Conservation (phyloP, 805 yeast genomes). For the Sugiyamaella mastotermitis region DNA sequence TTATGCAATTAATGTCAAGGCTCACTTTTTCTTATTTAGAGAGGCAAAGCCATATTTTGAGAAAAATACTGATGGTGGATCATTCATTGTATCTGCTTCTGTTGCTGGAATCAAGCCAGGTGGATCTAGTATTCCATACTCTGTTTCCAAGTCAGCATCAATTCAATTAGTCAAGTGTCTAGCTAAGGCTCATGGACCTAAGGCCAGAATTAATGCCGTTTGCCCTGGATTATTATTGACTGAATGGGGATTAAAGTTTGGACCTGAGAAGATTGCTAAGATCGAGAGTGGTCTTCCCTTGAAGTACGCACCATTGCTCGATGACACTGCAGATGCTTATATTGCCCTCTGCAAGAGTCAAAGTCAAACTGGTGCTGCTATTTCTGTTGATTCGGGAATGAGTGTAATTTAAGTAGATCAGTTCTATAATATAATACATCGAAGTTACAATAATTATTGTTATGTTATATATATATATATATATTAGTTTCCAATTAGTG, state of each 20-base stretch:
- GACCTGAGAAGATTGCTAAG: conserved; percentile 18
- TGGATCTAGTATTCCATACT: conserved; percentile 33
- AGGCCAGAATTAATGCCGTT: conserved; percentile 19
- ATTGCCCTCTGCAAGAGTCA: conserved; percentile 23
- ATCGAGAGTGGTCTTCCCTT: conserved; percentile 14
- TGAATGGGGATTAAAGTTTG: conserved; percentile 28
- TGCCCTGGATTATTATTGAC: conserved; percentile 23
- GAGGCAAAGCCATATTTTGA: conserved; percentile 29
- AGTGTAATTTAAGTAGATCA: neutral
- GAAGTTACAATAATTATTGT: too few species aligned
- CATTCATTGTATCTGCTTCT: conserved; percentile 36
- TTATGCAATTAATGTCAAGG: conserved; percentile 26
- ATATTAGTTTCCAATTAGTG: too few species aligned
- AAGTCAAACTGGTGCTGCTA: conserved; percentile 22
- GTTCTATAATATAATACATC: neutral
- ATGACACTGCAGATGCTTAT: conserved; percentile 25
- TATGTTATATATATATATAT: too few species aligned
- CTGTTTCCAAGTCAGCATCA: conserved; percentile 30
- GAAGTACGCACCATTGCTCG: conserved; percentile 13
- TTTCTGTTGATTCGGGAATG: conserved; percentile 36
- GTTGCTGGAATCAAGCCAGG: conserved; percentile 31
- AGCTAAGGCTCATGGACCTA: conserved; percentile 23
- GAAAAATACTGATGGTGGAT: conserved; percentile 29
- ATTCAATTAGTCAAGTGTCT: conserved; percentile 27
- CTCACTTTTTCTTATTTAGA: conserved; percentile 31